These are phyloP conservation scores for Scutellaria baicalensis DNA, from an alignment of 257 asterid species.

Conservation along the genomic window DNA sequence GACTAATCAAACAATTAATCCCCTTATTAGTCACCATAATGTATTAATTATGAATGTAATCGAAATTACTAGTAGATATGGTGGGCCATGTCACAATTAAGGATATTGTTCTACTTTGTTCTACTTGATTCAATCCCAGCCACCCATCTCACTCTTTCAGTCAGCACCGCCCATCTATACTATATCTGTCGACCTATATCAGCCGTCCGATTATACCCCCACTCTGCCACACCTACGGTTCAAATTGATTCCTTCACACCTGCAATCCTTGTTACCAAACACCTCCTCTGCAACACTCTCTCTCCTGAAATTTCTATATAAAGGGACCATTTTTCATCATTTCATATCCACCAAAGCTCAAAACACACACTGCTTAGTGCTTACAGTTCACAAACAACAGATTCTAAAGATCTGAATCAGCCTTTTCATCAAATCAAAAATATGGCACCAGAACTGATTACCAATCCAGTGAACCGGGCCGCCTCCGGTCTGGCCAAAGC, in stretches of 20 bases:
- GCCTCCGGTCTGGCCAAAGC: slow-evolving; percentile 31
- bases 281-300: too few species aligned
- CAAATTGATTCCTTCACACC: not conserved
- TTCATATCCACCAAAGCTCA: too few species aligned
- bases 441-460: slow-evolving; percentile 31
- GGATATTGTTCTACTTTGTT: slow-evolving; percentile 3
- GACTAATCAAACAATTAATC: too few species aligned
- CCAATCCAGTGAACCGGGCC: slow-evolving; percentile 10
- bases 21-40: not conserved
- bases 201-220: not conserved
- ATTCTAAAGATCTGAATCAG: not conserved
- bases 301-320: slow-evolving; percentile 9
- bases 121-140: not conserved
- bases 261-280: not conserved
- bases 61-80: not conserved
- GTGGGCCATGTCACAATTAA: slow-evolving; percentile 5
- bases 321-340: not conserved
- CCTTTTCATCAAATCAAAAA: not conserved
- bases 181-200: not conserved
- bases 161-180: slow-evolving; percentile 13
- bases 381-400: not conserved
- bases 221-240: slow-evolving; percentile 2
- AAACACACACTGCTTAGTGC: too few species aligned
- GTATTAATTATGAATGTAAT: not conserved
- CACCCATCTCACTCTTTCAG: not conserved